Evolutionary conservation across 257 asterid species (phyloP).

Genomic region (Petunia secreta): DNA sequence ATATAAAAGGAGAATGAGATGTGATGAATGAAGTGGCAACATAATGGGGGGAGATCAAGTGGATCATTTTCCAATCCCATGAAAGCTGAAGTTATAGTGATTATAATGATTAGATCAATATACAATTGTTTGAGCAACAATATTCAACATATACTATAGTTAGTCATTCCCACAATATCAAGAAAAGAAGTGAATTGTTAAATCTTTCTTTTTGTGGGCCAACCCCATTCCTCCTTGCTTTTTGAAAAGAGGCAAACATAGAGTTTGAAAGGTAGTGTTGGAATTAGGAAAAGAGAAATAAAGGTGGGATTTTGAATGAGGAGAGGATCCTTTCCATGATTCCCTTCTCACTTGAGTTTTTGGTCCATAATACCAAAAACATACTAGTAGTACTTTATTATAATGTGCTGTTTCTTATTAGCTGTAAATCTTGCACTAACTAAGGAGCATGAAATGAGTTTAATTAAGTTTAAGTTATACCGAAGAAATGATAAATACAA

Average conservation of each 20-base stretch:
- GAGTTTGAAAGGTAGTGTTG: slow-evolving; percentile 60
- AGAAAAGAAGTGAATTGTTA: slow-evolving; percentile 28
- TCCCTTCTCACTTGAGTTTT: slow-evolving; percentile 51
- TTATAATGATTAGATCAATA: slow-evolving; percentile 59
- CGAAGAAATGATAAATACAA: no score
- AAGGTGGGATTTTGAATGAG: slow-evolving; percentile 31
- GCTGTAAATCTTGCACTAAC: slow-evolving; percentile 27
- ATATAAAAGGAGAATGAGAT: background rate
- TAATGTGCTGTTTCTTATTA: slow-evolving; percentile 6
- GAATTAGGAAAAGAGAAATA: slow-evolving; percentile 65
- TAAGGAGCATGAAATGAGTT: background rate
- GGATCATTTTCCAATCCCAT: slow-evolving; percentile 58
- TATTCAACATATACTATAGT: slow-evolving; percentile 23
- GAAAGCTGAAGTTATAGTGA: slow-evolving; percentile 58
- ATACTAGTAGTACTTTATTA: background rate
- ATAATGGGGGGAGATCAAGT: slow-evolving; percentile 41
- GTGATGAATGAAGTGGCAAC: slow-evolving; percentile 23
- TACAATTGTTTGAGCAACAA: slow-evolving; percentile 24
- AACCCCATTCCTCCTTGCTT: slow-evolving; percentile 44
- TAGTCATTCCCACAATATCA: slow-evolving; percentile 33
- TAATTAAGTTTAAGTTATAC: no score
- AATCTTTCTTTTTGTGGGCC: slow-evolving; percentile 40
- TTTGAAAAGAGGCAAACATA: slow-evolving; percentile 47
- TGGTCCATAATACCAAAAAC: slow-evolving; percentile 32
- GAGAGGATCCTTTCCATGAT: slow-evolving; percentile 47